Evolutionary conservation across 208 protist genomes (phyloP), one percentile per base, ranked within the genome.

Genomic region (Leishmania tarentolae): DNA sequence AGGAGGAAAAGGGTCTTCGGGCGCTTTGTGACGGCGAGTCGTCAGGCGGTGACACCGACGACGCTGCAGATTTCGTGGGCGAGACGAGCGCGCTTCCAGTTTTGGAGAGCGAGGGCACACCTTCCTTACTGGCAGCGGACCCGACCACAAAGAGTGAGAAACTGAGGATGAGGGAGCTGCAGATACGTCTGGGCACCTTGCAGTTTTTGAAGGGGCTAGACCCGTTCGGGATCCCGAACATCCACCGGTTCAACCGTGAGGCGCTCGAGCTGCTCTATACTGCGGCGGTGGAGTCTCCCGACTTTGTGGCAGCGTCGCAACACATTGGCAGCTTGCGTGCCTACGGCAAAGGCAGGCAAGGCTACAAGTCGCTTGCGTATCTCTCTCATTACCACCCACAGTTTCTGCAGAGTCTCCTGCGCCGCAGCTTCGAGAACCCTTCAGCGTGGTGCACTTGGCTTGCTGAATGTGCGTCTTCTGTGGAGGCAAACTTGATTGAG

Each of bases 181-280:
- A 92, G 59, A 87, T 87, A 57, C 86, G 85, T n/a, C 70, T 53
- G 5, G 74, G 70, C 8, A 80, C 90, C 28, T 47, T 75, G 9
- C 59, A 47, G n/a, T 46, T 80, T 72, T 90, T 91, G 50, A 61
- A 87, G 11, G 78, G 81, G 2, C 40, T 96, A n/a, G 89, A 92
- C 70, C 91, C 93, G 0, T 85, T 90, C 81, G 82, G 83, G 53
- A 79, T 96, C 9, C 93, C 93, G n/a, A 96, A 95, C 80, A 73
- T 94, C n/a, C 65, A 71, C 40, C 79, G 75, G 28, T 86, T 81
- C 57, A 46, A 74, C 42, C 75, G 69, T n/a, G 61, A 81, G n/a
- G 83, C 83, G 35, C 81, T 94, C 15, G 61, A 87, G 61, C 61
- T 79, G 31, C 76, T 96, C 24, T 87, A 91, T 79, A 80, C 75